Base-by-base conservation (phyloP, 345 rosid species). In the Chamaenerion angustifolium region DNA sequence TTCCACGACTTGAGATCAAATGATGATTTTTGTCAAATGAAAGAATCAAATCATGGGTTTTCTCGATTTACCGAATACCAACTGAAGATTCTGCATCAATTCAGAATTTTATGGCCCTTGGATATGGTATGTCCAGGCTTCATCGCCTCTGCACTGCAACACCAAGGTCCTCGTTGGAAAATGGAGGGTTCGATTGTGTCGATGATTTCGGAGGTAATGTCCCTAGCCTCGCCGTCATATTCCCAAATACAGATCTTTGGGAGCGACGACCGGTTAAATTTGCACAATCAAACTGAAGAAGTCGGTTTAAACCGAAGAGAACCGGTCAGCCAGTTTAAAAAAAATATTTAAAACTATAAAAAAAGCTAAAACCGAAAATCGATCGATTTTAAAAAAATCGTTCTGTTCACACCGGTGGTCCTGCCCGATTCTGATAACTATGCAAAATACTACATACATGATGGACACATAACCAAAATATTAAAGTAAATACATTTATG, bases 191-290 rank as follows among this genome's bases (percentile, higher is more conserved):
- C 74, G 55, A 83, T 82, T 68, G 76, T 79, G 64, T 85, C 90
- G 51, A 89, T 72, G 12, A 90, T 81, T 46, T 86, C 95, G 57
- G 94, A 86, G 16, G 98, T 86, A 11, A 90, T 86, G 61, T 89
- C 97, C 4, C 97, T 95, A 14, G 97, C 97, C 47, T 89, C 97
- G 0, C 97, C 97, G 50, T 89, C 97, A 3, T 85, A 77, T 49
- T 89, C 97, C 97, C 97, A 89, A 2, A 89, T 85, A 48, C 97
- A 89, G 17, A 89, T 89, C 69, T 94, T 74, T 0, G 90, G 97
- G n/a, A 81, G 1, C 10, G 37, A 7, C 8, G 37, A 31, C 37
- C n/a, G n/a, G n/a, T n/a, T n/a, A n/a, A n/a, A n/a, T n/a, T n/a
- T n/a, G n/a, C n/a, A n/a, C n/a, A n/a, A n/a, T n/a, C n/a, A n/a